Base-by-base conservation (phyloP, 192 early-diverging fungal genomes). In the Linnemannia elongata region DNA sequence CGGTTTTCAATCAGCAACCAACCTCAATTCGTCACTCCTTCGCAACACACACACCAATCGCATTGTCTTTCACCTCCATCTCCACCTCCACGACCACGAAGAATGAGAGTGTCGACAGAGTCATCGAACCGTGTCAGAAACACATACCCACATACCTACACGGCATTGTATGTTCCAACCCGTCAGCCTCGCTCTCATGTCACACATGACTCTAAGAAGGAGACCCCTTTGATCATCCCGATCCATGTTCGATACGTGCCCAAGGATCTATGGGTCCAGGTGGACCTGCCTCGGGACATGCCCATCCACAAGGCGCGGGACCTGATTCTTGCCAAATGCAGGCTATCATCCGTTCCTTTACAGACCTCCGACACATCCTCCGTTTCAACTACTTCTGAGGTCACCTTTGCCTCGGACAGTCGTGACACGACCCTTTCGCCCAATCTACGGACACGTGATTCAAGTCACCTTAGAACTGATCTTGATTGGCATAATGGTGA, bases 181-280 rank as follows among this genome's bases (percentile, higher is more conserved):
- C 60, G 60, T 8, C 66, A 69, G 22, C 27, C 27, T 30, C 57
- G 39, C 9, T 33, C 60, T 4, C 13, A 66, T 15, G 10, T 33
- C 18, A 22, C 35, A 5, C 39, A 22, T 6, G 75, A 66, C 41
- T 13, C 79, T 24, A 75, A 68, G 70, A 54, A 54, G 35, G 73
- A 82, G n/a, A 27, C 73, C 20, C 20, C 42, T 12, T 73, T 76
- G 24, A 66, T 76, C 24, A 77, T 86, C 45, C 72, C 78, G n/a
- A 74, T 86, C 30, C 78, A 86, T 74, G 84, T 86, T 10, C 78
- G 84, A 8, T 86, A 86, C 52, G 84, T 86, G 18, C 66, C 70
- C 15, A 86, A 81, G 71, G 84, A 86, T 33, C 49, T 86, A 8
- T 86, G 84, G 84, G 79, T 86, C 6, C 78, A 86, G 68, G 66